phyloP scores from a whole-genome alignment of 495 filamentous ascomycete genomes.

The Alectoria sarmentosa region DNA sequence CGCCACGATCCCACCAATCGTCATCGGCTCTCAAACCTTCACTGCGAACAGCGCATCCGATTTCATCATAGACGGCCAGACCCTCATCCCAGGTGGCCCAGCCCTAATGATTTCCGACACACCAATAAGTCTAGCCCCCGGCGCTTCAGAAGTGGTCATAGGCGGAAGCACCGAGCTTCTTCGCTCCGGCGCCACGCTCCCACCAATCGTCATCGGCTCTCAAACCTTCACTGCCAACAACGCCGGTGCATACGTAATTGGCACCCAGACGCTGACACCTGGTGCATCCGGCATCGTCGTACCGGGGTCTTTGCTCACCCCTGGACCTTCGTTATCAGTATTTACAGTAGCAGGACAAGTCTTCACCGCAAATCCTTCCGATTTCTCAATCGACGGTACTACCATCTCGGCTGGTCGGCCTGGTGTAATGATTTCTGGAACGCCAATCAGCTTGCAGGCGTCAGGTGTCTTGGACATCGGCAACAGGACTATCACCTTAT shows the following conservation, averaged over 20 bases:
- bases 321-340: too few species aligned
- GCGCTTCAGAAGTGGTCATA: not conserved
- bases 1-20: not conserved
- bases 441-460: not conserved
- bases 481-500: too few species aligned
- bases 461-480: too few species aligned
- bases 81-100: not conserved
- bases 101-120: conserved; percentile 10
- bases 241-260: conserved; percentile 3
- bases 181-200: not conserved
- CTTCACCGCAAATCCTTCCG: not conserved
- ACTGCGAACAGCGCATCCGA: conserved; percentile 7
- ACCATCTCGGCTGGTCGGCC: not conserved
- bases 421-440: not conserved
- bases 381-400: not conserved
- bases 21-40: conserved; percentile 7
- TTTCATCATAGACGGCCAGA: conserved; percentile 6
- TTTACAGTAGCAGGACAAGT: not conserved
- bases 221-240: conserved; percentile 4
- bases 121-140: not conserved
- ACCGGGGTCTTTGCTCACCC: too few species aligned
- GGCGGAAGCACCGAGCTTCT: too few species aligned
- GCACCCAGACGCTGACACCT: not conserved
- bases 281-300: too few species aligned
- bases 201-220: conserved; percentile 7